Evolutionary conservation across 2,329 filamentous ascomycete species (phyloP).

Genomic region (Venturiaceae sp.): DNA sequence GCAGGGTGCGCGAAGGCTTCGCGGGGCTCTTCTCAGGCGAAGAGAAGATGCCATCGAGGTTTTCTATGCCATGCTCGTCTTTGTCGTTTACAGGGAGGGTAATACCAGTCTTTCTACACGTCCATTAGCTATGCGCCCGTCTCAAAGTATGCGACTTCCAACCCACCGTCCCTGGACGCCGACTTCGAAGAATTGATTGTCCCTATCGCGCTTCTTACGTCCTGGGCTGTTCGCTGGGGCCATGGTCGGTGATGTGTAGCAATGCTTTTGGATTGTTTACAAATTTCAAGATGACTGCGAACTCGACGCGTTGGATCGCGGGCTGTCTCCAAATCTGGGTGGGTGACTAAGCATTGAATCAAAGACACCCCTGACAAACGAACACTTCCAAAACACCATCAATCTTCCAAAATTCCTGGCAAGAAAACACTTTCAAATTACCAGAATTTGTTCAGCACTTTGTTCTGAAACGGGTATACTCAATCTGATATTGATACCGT

Average conservation of each 20-base stretch:
- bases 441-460: background rate
- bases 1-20: conserved; percentile 12
- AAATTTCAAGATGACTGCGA: too few species aligned
- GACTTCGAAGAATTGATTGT: background rate
- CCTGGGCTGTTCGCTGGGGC: background rate
- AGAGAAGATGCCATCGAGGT: conserved; percentile 78
- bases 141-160: background rate
- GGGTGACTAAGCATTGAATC: background rate
- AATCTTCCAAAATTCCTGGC: background rate
- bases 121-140: background rate
- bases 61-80: conserved; percentile 89
- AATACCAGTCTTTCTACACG: conserved; percentile 74
- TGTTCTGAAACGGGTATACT: background rate
- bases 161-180: conserved; percentile 5
- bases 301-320: background rate
- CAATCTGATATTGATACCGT: too few species aligned
- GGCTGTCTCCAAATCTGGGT: background rate
- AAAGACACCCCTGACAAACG: background rate
- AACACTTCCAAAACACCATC: background rate
- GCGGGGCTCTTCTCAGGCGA: conserved; percentile 62
- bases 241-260: background rate
- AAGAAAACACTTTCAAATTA: background rate
- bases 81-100: conserved; percentile 70
- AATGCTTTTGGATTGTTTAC: background rate
- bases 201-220: conserved; percentile 3